Evolutionary conservation across 805 yeast species (phyloP), one percentile per base, ranked within the genome.

Genomic region (Lipomyces kockii): DNA sequence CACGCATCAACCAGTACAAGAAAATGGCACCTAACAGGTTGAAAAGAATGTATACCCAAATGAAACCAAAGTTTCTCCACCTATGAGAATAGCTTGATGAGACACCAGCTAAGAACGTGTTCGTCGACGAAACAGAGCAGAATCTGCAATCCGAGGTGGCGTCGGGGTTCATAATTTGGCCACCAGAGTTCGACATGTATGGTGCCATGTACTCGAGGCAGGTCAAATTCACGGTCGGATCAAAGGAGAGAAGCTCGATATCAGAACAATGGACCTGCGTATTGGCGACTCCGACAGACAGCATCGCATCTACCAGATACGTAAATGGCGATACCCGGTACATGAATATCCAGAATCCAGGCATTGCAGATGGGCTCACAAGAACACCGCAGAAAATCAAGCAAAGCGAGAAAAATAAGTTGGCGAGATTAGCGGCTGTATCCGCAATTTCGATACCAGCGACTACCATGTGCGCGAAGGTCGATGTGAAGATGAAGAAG

Each of bases 341-440:
- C 92, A 91, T 89, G 77, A 89, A 91, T 55, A 85, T 86, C 96
- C 96, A 90, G 81, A 91, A 91, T 0, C 91, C 87, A 12, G 96
- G 95, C 88, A 90, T 83, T 61, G 82, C 77, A 2, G 70, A 52
- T 3, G 80, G 80, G 12, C 86, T 84, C 71, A 87, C 91, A 64
- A 87, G 80, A 62, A 89, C 89, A 80, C 92, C 91, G 77, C 90
- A 84, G 81, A 90, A 89, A 22, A 87, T 80, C 63, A 89, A 82
- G 72, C 84, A 77, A 74, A 89, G 84, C 49, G 89, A 80, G 76
- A 86, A 84, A 68, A 84, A 77, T 72, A 89, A 59, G 56, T 70
- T 72, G 11, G 69, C 37, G 12, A 72, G 20, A 55, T 68, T 62
- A n/a, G 73, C 74, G 20, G 74, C 74, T 4, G 72, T 69, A n/a